Evolutionary conservation across 2,329 filamentous ascomycete genomes (phyloP).

Genomic region (Intubia oerlemansii): DNA sequence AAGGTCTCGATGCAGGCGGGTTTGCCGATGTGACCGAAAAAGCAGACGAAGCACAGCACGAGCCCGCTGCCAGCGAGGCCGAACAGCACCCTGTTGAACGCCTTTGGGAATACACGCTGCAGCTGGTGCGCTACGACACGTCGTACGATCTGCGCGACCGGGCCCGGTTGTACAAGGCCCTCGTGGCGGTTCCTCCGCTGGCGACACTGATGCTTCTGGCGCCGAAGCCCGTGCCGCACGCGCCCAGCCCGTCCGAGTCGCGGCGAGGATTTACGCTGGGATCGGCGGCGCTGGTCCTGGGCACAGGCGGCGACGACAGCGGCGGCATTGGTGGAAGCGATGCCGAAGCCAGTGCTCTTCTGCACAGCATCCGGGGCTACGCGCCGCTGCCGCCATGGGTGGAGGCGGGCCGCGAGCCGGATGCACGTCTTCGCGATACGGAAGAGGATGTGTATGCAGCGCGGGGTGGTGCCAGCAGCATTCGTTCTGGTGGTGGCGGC

Average conservation of each 20-base stretch:
- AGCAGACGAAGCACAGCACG: too few species aligned
- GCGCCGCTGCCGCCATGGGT: slow-evolving; percentile 72
- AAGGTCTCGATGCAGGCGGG: slow-evolving; percentile 1
- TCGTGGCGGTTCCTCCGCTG: slow-evolving; percentile 67
- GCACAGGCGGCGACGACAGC: slow-evolving; percentile 33
- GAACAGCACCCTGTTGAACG: slow-evolving; percentile 44
- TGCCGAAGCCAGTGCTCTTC: slow-evolving; percentile 12
- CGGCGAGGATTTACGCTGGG: slow-evolving; percentile 62
- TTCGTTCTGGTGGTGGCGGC: slow-evolving; percentile 7
- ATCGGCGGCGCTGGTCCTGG: slow-evolving; percentile 68
- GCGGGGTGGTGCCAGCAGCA: too few species aligned
- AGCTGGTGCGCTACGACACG: slow-evolving; percentile 77
- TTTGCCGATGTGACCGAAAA: too few species aligned
- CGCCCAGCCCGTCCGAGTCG: slow-evolving; percentile 70
- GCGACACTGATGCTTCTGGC: slow-evolving; percentile 80
- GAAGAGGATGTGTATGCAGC: slow-evolving; percentile 13
- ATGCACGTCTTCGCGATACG: slow-evolving; percentile 47
- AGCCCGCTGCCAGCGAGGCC: too few species aligned
- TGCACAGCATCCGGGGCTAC: slow-evolving; percentile 63
- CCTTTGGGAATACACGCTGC: slow-evolving; percentile 67
- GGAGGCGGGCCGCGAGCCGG: slow-evolving; percentile 54
- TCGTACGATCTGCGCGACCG: slow-evolving; percentile 91
- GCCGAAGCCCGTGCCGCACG: slow-evolving; percentile 82
- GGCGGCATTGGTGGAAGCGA: neutral
- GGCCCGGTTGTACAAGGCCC: slow-evolving; percentile 66